Conservation (phyloP, 768 basidiomycete species). For the Strobilomyces echinocephalus region DNA sequence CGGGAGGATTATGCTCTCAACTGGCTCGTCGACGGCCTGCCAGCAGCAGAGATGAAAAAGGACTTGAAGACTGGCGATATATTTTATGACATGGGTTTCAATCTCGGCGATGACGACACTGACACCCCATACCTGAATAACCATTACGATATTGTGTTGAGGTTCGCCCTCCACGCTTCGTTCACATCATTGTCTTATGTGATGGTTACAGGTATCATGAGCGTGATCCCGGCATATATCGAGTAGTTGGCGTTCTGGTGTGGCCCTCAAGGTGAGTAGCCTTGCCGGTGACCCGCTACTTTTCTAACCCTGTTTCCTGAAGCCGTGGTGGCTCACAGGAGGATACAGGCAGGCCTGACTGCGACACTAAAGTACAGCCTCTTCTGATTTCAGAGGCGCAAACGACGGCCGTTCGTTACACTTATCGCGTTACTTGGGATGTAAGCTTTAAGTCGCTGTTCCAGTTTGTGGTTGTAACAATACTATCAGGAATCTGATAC, state of each 20-base stretch:
- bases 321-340: constrained; percentile 65
- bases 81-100: constrained; percentile 94
- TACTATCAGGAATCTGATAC: constrained; percentile 70
- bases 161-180: constrained; percentile 37
- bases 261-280: constrained; percentile 50
- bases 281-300: neutral
- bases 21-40: constrained; percentile 92
- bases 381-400: constrained; percentile 59
- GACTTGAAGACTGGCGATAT: constrained; percentile 75
- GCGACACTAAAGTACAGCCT: constrained; percentile 43
- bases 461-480: constrained; percentile 2
- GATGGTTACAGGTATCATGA: constrained; percentile 64
- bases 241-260: constrained; percentile 92
- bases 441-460: constrained; percentile 38
- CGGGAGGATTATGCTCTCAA: constrained; percentile 90
- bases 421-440: constrained; percentile 85
- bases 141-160: constrained; percentile 84
- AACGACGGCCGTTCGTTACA: constrained; percentile 69
- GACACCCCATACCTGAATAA: constrained; percentile 78
- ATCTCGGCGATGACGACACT: constrained; percentile 72
- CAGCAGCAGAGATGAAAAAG: constrained; percentile 87
- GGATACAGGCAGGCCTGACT: constrained; percentile 38
- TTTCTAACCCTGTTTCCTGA: constrained; percentile 4
- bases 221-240: constrained; percentile 61
- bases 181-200: constrained; percentile 5